A percentile compares a stretch with the other conserved stretches of the same genome.
phyloP scores from a whole-genome alignment of 768 basidiomycete species.

The Tulasnella sp. region DNA sequence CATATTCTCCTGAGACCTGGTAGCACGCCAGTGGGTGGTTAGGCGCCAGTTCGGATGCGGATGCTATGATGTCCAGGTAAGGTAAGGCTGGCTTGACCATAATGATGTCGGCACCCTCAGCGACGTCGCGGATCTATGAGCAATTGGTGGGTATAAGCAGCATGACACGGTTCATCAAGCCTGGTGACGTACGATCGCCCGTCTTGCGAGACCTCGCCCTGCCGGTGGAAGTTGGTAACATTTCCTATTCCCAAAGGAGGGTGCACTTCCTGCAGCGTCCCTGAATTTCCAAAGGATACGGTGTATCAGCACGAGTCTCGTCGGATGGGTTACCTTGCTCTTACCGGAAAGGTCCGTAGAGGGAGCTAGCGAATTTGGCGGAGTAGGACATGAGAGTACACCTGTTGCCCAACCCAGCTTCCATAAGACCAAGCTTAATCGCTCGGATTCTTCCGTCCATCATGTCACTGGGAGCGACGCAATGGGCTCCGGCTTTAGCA shows the following conservation, averaged over 20 bases:
- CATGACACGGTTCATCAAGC: not conserved
- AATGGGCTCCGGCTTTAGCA: constrained; percentile 91
- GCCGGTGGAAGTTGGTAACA: constrained; percentile 94
- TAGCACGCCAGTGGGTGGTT: constrained; percentile 95
- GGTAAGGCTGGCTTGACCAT: constrained; percentile 98
- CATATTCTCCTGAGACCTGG: constrained; percentile 95
- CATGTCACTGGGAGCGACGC: constrained; percentile 99
- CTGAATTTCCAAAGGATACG: constrained; percentile 30
- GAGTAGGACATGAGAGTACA: constrained; percentile 94
- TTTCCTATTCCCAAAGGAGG: constrained; percentile 89
- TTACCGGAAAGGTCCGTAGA: constrained; percentile 95
- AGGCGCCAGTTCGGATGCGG: constrained; percentile 67
- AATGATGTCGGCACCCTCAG: constrained; percentile 93
- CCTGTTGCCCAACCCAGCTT: constrained; percentile 72
- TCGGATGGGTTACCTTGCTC: constrained; percentile 13
- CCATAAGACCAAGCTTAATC: constrained; percentile 65
- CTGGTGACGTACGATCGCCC: constrained; percentile 69
- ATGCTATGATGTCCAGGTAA: constrained; percentile 91
- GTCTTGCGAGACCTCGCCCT: constrained; percentile 78
- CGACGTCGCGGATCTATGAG: constrained; percentile 66
- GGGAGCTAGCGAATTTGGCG: constrained; percentile 89
- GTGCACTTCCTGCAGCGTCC: constrained; percentile 95
- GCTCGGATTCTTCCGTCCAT: constrained; percentile 92
- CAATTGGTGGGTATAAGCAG: not conserved
- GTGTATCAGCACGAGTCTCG: not conserved